Evolutionary conservation across 139 green algal genomes (phyloP), one percentile per base, ranked within the genome.

Genomic region (Helicosporidium sp.): DNA sequence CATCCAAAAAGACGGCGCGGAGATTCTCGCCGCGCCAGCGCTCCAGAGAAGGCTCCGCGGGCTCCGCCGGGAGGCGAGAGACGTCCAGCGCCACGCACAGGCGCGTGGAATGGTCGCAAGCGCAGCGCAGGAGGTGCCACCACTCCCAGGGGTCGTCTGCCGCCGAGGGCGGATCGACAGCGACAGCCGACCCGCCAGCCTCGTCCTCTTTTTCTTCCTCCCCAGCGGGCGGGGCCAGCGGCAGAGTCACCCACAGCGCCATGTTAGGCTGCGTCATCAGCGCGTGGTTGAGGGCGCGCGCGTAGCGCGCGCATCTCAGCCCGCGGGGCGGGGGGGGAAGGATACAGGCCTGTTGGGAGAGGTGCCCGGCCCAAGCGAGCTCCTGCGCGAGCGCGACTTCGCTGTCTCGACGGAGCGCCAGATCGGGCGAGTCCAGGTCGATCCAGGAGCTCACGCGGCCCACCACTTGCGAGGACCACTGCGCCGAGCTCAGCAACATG

Each of bases 301-400:
- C 82, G 54, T 78, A 85, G 62, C 85, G 82, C 26, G 67, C 56
- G 13, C 49, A 64, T 13, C 45, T 18, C 25, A 62, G 39, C 13
- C 44, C 46, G 2, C 53, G 46, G 5, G 57, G 58, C 6, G 70
- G 65, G 7, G 67, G 31, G 3, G 77, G 70, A 47, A 92, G 49
- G 16, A 91, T 27, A 24, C 83, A 75, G 10, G 87, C 87, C 60
- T 94, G 83, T 46, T 94, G 56, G 5, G 74, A 79, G 19, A 94
- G 60, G 66, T 94, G 83, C 7, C 65, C 68, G 7, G 87, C 87
- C 87, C 87, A 97, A 3, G 51, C 73, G 37, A 97, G 76, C 69
- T 97, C 74, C 51, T 82, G 62, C 22, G 55, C 43, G 28, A 96
- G 62, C 0, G 76, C 70, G 1, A 57, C 53, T 41, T 68, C 57